Percentiles rank a stretch among this genome's conserved stretches.
phyloP scores from a whole-genome alignment of 805 yeast genomes.

The Teunomyces aglyptinius region DNA sequence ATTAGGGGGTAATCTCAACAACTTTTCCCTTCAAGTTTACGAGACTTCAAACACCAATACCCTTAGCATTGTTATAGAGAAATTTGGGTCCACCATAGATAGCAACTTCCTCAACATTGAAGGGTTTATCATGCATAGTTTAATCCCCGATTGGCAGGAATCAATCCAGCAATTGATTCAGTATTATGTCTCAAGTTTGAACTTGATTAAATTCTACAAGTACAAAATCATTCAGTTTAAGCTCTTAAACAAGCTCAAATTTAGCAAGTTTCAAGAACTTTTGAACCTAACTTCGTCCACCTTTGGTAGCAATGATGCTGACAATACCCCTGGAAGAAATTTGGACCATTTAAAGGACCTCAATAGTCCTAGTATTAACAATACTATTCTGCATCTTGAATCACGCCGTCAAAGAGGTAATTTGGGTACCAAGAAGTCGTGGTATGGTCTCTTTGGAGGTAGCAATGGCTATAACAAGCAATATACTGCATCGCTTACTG shows the following conservation, averaged over 20 bases:
- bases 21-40: slow-evolving; percentile 48
- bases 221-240: slow-evolving; percentile 50
- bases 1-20: slow-evolving; percentile 56
- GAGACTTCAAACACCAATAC: slow-evolving; percentile 17
- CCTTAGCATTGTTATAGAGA: slow-evolving; percentile 41
- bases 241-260: slow-evolving; percentile 38
- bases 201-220: slow-evolving; percentile 49
- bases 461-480: slow-evolving; percentile 27
- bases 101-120: slow-evolving; percentile 50
- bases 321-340: slow-evolving; percentile 1
- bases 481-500: slow-evolving; percentile 10
- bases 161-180: slow-evolving; percentile 49
- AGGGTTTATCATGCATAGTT: slow-evolving; percentile 36
- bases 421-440: slow-evolving; percentile 28
- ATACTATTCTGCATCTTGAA: slow-evolving; percentile 34
- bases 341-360: slow-evolving; percentile 30
- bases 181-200: slow-evolving; percentile 42
- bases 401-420: slow-evolving; percentile 17
- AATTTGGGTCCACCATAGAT: slow-evolving; percentile 54
- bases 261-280: slow-evolving; percentile 37
- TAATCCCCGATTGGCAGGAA: slow-evolving; percentile 47
- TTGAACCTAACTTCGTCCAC: slow-evolving; percentile 16
- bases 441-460: slow-evolving; percentile 47
- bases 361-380: slow-evolving; percentile 38
- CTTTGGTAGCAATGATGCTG: not conserved